Percentiles rank a stretch among this genome's conserved stretches.
These are phyloP conservation scores for Thraustotheca clavata DNA, from an alignment of 352 stramenopile genomes.

Conservation along the genomic window DNA sequence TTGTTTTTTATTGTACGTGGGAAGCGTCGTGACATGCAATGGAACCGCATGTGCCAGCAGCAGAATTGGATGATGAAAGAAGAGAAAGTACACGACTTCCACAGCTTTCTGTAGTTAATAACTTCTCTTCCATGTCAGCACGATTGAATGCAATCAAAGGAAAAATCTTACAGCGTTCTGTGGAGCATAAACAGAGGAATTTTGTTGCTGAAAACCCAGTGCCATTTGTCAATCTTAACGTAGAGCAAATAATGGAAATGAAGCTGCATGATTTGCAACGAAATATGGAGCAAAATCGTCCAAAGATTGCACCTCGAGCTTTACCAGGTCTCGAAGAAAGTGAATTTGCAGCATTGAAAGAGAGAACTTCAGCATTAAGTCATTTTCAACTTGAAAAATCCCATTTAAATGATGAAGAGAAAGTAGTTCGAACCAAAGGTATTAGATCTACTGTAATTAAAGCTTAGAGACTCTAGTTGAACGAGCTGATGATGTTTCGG, in stretches of 20 bases:
- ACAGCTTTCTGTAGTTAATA: neutral
- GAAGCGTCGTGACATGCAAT: neutral
- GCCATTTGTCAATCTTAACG: neutral
- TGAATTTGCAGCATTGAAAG: constrained; percentile 2
- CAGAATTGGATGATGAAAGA: neutral
- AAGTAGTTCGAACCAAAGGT: neutral
- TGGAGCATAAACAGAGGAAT: constrained; percentile 2
- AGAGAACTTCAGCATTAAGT: constrained; percentile 1
- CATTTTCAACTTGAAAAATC: neutral
- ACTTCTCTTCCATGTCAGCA: neutral
- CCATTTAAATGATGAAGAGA: neutral
- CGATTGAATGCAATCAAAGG: constrained; percentile 5
- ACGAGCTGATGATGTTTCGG: neutral
- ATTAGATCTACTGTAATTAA: too few relatives aligned
- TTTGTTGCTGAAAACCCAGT: neutral
- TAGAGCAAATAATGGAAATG: constrained; percentile 20
- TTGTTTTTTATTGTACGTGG: neutral
- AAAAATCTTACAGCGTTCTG: neutral
- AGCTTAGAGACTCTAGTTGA: neutral
- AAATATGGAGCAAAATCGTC: neutral
- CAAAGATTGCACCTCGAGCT: neutral
- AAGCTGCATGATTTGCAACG: neutral
- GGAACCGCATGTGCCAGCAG: neutral
- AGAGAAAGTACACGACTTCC: neutral
- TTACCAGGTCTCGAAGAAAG: neutral